Evolutionary conservation across 768 basidiomycete genomes (phyloP).

Genomic region (Epithele typhae): DNA sequence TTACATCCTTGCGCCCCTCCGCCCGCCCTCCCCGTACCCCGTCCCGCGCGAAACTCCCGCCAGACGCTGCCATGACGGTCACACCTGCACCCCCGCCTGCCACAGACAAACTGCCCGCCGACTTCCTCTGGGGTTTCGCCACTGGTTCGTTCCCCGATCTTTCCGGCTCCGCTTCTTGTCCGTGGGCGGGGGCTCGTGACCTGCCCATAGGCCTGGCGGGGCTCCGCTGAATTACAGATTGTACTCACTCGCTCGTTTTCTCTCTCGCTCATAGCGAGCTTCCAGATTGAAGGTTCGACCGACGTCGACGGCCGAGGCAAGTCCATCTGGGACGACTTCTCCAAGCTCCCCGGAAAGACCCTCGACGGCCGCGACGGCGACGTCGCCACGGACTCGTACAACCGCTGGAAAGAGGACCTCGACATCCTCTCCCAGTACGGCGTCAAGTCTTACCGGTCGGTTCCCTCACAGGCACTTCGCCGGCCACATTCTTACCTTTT

Average conservation of each 20-base stretch:
- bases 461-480: not conserved
- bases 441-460: constrained; percentile 58
- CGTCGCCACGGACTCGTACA: constrained; percentile 69
- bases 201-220: not conserved
- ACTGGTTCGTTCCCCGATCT: constrained; percentile 53
- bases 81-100: not conserved
- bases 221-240: too few relatives aligned
- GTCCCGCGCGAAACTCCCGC: constrained; percentile 13
- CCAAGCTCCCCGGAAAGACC: constrained; percentile 62
- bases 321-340: constrained; percentile 75
- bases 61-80: constrained; percentile 24
- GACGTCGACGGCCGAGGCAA: constrained; percentile 57
- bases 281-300: constrained; percentile 72
- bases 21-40: constrained; percentile 24
- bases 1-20: constrained; percentile 18
- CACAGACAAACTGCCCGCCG: constrained; percentile 38
- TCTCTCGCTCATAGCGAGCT: constrained; percentile 41
- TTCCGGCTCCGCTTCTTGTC: too few relatives aligned
- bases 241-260: constrained; percentile 1
- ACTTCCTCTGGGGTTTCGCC: constrained; percentile 70
- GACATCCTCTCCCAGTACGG: constrained; percentile 59
- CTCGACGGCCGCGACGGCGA: constrained; percentile 64
- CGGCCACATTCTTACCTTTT: not conserved
- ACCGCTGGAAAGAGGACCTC: constrained; percentile 63
- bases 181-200: too few relatives aligned